phyloP scores from a whole-genome alignment of 2,329 filamentous ascomycete species.

The Teratosphaeria viscida region DNA sequence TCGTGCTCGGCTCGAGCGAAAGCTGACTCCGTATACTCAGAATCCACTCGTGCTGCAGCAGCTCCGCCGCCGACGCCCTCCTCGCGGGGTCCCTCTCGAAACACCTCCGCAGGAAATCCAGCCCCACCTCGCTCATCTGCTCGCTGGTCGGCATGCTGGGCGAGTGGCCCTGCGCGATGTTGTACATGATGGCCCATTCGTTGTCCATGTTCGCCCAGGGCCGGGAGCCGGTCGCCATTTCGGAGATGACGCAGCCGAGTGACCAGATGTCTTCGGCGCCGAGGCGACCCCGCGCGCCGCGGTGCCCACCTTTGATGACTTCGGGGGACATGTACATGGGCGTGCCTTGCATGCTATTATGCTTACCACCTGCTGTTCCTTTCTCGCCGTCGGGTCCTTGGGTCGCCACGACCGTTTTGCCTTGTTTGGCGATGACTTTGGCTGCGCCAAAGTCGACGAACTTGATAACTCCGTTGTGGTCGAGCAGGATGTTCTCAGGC shows the following conservation, averaged over 20 bases:
- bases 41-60: slow-evolving; percentile 91
- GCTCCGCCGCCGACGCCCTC: slow-evolving; percentile 71
- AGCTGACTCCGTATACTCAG: slow-evolving; percentile 37
- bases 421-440: slow-evolving; percentile 90
- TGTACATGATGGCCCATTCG: slow-evolving; percentile 99
- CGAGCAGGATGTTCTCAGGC: slow-evolving; percentile 89
- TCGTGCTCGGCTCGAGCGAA: slow-evolving; percentile 36
- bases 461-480: slow-evolving; percentile 97
- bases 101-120: slow-evolving; percentile 81
- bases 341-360: slow-evolving; percentile 89
- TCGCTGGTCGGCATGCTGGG: slow-evolving; percentile 73
- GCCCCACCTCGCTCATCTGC: slow-evolving; percentile 71
- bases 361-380: slow-evolving; percentile 7
- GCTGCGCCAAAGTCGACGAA: slow-evolving; percentile 98
- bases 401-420: slow-evolving; percentile 63
- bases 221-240: slow-evolving; percentile 90
- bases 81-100: slow-evolving; percentile 75
- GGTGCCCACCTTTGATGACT: slow-evolving; percentile 80
- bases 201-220: slow-evolving; percentile 96
- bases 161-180: slow-evolving; percentile 93
- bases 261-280: slow-evolving; percentile 95
- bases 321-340: slow-evolving; percentile 99
- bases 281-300: slow-evolving; percentile 58
- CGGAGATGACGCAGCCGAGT: slow-evolving; percentile 87
- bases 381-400: slow-evolving; percentile 28